A percentile compares a stretch with the other conserved stretches of the same genome.
Evolutionary conservation across 2,329 filamentous ascomycete genomes (phyloP).

Genomic region (Penicillium sp.): DNA sequence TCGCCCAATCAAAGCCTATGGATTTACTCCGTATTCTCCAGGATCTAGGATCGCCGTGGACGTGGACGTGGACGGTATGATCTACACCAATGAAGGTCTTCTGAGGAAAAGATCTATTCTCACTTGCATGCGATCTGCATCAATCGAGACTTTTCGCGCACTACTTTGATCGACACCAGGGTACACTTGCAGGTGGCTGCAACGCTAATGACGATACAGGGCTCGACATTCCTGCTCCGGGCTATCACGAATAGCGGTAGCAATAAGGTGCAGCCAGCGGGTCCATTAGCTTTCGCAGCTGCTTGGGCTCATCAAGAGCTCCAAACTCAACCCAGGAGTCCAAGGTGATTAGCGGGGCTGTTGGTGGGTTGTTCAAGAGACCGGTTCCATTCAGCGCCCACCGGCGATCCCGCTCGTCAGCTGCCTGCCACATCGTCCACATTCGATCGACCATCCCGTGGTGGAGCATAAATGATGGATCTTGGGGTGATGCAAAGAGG

Average conservation of each 20-base stretch:
- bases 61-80: too few relatives aligned
- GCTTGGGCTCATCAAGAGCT: neutral
- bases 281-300: neutral
- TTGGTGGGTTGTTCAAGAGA: neutral
- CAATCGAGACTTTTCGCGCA: too few relatives aligned
- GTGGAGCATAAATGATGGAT: conserved; percentile 36
- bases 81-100: too few relatives aligned
- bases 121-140: too few relatives aligned
- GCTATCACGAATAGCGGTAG: neutral
- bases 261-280: neutral
- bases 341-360: neutral
- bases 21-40: too few relatives aligned
- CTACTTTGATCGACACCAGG: too few relatives aligned
- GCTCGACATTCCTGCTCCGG: too few relatives aligned
- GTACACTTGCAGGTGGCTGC: too few relatives aligned
- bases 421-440: conserved; percentile 33
- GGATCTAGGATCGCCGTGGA: too few relatives aligned
- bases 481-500: conserved; percentile 14
- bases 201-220: too few relatives aligned
- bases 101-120: too few relatives aligned
- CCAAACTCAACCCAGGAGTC: neutral
- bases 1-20: too few relatives aligned
- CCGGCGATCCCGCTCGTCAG: conserved; percentile 3
- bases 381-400: conserved; percentile 17
- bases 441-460: conserved; percentile 32